Evolutionary conservation across 768 basidiomycete genomes (phyloP), one percentile per base, ranked within the genome.

Genomic region (Suillus plorans): DNA sequence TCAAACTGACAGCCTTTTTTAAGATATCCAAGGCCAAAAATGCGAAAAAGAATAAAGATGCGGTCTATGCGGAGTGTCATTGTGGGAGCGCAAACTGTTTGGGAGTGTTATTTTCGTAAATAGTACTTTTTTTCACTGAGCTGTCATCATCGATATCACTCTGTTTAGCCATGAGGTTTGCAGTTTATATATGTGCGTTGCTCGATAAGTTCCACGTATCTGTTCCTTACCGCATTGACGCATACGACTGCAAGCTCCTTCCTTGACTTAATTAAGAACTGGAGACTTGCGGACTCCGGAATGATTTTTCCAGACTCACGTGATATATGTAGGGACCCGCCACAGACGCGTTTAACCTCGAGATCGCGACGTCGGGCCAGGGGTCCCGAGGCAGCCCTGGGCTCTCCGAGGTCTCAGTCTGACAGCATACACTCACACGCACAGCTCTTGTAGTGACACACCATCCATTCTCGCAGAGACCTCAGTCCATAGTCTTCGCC

Each of bases 61-160:
- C 84, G 3, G 81, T 87, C 2, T 84, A 84, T 61, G 76, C 78
- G 0, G 68, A 64, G 20, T 89, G 87, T 70, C 74, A 74, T 36
- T 89, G 87, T 69, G 86, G 84, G 3, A 79, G 85, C 4, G 65
- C 61, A 14, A 85, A 80, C 34, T 89, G 88, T 69, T 81, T 76
- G 64, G 85, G 86, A 22, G 69, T 68, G 5, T 49, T 75, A 49
- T 75, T 75, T 16, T 67, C 67, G 63, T 76, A 63, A 73, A 25
- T 25, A 61, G 25, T 25, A n/a, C 13, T n/a, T 44, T 3, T 31
- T 59, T 64, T 39, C 25, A 41, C 41, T 22, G n/a, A 13, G 18
- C 22, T 20, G 37, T 14, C 34, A 14, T 36, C 13, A 14, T 36
- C 31, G 36, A 10, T 37, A 37, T 37, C n/a, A 2, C 14, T 58